These are phyloP conservation scores for Boletellus emodensis DNA, from an alignment of 768 basidiomycete genomes.

Conservation along the genomic window DNA sequence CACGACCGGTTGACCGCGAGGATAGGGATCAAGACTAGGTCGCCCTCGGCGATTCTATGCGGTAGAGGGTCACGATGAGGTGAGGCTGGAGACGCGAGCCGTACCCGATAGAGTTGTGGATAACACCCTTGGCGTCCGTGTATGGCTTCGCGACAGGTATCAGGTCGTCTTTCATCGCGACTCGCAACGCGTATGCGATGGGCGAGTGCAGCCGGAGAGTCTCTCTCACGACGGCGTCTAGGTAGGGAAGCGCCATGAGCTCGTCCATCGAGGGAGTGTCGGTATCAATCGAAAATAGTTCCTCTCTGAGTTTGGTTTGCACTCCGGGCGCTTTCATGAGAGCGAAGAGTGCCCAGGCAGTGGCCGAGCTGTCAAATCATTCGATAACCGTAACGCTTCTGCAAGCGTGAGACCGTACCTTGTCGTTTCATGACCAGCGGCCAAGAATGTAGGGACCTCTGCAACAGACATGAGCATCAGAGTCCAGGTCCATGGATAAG, in stretches of 20 bases:
- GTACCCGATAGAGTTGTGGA: not conserved
- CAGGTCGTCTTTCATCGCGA: conserved; percentile 50
- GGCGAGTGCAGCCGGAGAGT: conserved; percentile 50
- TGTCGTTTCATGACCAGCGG: not conserved
- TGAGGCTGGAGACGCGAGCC: not conserved
- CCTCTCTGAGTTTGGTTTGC: not conserved
- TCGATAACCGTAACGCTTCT: not conserved
- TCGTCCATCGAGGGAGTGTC: conserved; percentile 68
- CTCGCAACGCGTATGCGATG: conserved; percentile 39
- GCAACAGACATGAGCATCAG: not conserved
- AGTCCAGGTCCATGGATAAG: too few species aligned
- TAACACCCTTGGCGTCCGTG: not conserved
- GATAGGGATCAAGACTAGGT: not conserved
- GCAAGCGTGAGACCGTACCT: not conserved
- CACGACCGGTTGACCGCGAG: not conserved
- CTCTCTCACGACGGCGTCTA: conserved; percentile 63
- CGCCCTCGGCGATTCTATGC: not conserved
- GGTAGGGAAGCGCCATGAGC: conserved; percentile 59
- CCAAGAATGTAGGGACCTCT: not conserved
- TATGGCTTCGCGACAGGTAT: conserved; percentile 32
- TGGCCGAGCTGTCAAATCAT: not conserved
- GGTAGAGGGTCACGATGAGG: not conserved
- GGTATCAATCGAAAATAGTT: conserved; percentile 41
- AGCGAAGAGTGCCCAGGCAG: not conserved
- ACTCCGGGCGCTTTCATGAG: not conserved